Percentiles rank a stretch among this genome's conserved stretches.
phyloP scores from a whole-genome alignment of 345 rosid species.

The Lagerstroemia speciosa region DNA sequence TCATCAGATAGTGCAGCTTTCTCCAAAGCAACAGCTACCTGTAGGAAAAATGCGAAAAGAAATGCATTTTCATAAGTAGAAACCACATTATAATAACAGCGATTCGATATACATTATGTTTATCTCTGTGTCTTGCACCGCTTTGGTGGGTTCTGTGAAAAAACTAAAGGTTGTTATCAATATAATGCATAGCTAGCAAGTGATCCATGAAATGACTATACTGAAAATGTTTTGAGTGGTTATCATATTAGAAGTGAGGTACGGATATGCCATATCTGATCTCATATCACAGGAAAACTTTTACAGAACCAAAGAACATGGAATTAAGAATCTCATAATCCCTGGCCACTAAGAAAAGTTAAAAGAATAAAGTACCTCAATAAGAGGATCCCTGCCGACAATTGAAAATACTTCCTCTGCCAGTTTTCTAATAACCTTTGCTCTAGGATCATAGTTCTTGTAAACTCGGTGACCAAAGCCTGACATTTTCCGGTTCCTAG shows the following conservation, averaged over 20 bases:
- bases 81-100: not conserved
- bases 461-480: slow-evolving; percentile 99
- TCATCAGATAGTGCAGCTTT: slow-evolving; percentile 94
- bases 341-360: not conserved
- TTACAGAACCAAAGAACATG: not conserved
- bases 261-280: not conserved
- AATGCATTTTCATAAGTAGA: not conserved
- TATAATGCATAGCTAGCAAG: not conserved
- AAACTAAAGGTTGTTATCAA: not conserved
- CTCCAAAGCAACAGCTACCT: slow-evolving; percentile 96
- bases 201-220: not conserved
- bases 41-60: slow-evolving; percentile 12
- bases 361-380: slow-evolving; percentile 53
- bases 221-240: not conserved
- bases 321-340: not conserved
- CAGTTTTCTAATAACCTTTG: slow-evolving; percentile 79
- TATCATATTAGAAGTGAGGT: not conserved
- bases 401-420: slow-evolving; percentile 95
- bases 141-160: not conserved
- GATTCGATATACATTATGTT: not conserved
- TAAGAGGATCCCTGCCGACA: slow-evolving; percentile 95
- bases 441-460: slow-evolving; percentile 96
- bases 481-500: slow-evolving; percentile 96
- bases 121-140: not conserved
- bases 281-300: not conserved